A percentile compares a stretch with the other conserved stretches of the same genome.
These are phyloP conservation scores for Akanthomyces lecanii DNA, from an alignment of 2,329 filamentous ascomycete species.

Conservation along the genomic window DNA sequence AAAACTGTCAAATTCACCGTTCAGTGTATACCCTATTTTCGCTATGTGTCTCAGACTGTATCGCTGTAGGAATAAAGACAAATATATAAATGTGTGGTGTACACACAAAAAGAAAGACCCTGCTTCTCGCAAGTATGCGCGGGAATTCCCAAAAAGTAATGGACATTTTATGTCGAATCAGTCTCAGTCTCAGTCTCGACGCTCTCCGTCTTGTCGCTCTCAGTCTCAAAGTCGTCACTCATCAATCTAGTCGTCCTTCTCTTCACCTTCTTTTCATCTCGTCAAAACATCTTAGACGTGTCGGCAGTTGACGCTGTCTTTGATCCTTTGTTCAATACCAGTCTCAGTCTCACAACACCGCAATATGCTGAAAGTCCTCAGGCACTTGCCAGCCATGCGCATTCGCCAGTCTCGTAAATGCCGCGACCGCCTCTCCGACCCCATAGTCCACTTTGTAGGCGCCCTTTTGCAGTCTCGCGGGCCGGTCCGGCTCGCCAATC, in stretches of 20 bases:
- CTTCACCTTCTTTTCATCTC: too few species aligned
- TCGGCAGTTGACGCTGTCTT: background rate
- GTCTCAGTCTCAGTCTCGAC: too few species aligned
- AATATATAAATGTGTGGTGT: too few species aligned
- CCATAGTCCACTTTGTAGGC: slow-evolving; percentile 50
- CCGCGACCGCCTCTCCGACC: slow-evolving; percentile 66
- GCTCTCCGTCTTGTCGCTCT: too few species aligned
- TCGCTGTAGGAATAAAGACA: too few species aligned
- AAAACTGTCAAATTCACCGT: background rate
- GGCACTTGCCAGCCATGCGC: slow-evolving; percentile 36
- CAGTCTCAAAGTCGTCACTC: too few species aligned
- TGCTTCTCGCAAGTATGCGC: too few species aligned
- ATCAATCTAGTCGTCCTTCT: too few species aligned
- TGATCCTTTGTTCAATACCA: background rate
- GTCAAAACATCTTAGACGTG: background rate
- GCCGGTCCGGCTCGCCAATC: slow-evolving; percentile 65
- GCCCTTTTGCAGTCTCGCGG: slow-evolving; percentile 59
- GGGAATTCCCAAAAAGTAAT: too few species aligned
- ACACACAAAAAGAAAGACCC: too few species aligned
- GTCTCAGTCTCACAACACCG: background rate
- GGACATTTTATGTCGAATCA: too few species aligned
- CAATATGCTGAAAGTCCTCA: slow-evolving; percentile 36
- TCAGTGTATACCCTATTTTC: background rate
- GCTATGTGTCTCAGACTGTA: background rate
- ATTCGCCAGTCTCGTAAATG: slow-evolving; percentile 58